Percentiles rank a stretch among this genome's conserved stretches.
Evolutionary conservation across 2,329 filamentous ascomycete species (phyloP).

Genomic region (Aspergillus fructus): DNA sequence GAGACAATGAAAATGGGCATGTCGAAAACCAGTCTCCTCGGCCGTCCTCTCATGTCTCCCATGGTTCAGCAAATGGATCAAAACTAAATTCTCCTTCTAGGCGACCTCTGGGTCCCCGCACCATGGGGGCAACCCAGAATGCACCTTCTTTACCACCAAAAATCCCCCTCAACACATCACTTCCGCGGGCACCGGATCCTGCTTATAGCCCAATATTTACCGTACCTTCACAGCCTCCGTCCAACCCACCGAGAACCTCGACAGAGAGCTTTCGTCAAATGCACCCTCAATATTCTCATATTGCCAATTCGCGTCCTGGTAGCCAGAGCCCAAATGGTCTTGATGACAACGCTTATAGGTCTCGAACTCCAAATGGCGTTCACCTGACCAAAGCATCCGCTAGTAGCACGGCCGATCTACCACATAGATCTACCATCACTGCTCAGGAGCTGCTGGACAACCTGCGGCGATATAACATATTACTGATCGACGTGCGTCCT

Average conservation of each 20-base stretch:
- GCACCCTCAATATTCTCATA: constrained; percentile 37
- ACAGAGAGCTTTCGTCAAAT: constrained; percentile 41
- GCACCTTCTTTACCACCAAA: constrained; percentile 44
- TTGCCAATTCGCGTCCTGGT: constrained; percentile 31
- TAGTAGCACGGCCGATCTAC: constrained; percentile 50
- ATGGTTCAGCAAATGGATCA: constrained; percentile 18
- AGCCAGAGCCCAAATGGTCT: constrained; percentile 34
- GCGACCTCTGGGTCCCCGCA: constrained; percentile 43
- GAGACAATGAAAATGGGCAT: constrained; percentile 14
- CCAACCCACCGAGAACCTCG: constrained; percentile 41
- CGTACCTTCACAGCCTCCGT: constrained; percentile 37
- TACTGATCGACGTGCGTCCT: constrained; percentile 82
- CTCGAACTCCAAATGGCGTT: constrained; percentile 44
- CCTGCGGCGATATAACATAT: constrained; percentile 63
- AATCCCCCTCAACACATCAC: constrained; percentile 40
- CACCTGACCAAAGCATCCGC: constrained; percentile 37
- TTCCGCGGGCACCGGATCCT: constrained; percentile 50
- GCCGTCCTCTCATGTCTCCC: constrained; percentile 23
- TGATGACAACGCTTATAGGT: constrained; percentile 46
- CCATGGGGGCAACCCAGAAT: constrained; percentile 38
- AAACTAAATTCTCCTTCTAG: constrained; percentile 23
- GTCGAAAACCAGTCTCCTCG: constrained; percentile 24
- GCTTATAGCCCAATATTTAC: constrained; percentile 48
- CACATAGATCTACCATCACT: constrained; percentile 61
- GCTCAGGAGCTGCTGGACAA: constrained; percentile 70